Conservation (phyloP, 352 stramenopile species). For the Pythium myriotylum region DNA sequence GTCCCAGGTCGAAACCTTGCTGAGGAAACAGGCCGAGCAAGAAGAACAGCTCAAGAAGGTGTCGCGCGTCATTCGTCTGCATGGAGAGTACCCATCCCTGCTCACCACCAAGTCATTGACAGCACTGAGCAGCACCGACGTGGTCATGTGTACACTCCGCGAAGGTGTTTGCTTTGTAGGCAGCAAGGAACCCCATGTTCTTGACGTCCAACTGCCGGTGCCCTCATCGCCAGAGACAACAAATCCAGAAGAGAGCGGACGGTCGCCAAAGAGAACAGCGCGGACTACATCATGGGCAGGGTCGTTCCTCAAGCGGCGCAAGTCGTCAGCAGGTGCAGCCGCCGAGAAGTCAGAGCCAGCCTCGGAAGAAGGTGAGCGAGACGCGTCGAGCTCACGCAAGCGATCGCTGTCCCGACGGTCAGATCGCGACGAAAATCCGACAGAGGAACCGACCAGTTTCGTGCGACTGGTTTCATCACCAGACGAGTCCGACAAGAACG, state of each 20-base stretch:
- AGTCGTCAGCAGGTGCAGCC: slow-evolving; percentile 14
- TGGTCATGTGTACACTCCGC: slow-evolving; percentile 22
- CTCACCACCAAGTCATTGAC: slow-evolving; percentile 7
- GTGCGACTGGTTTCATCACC: neutral
- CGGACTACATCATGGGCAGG: slow-evolving; percentile 24
- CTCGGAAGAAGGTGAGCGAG: neutral
- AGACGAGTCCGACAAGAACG: neutral
- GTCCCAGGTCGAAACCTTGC: slow-evolving; percentile 12
- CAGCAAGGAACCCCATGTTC: too few species aligned
- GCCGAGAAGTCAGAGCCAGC: neutral
- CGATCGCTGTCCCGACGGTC: slow-evolving; percentile 1
- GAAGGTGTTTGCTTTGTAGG: slow-evolving; percentile 25
- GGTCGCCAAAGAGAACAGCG: slow-evolving; percentile 6
- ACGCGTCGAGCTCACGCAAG: slow-evolving; percentile 1
- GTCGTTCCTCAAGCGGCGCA: slow-evolving; percentile 26
- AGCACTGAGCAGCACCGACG: slow-evolving; percentile 1
- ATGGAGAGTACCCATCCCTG: slow-evolving; percentile 18
- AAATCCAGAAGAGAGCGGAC: neutral
- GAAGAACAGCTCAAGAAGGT: slow-evolving; percentile 19
- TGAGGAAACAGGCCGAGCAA: slow-evolving; percentile 15
- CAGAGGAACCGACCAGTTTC: slow-evolving; percentile 15
- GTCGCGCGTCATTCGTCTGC: slow-evolving; percentile 19
- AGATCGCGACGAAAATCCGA: slow-evolving; percentile 4
- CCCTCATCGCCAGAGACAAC: neutral
- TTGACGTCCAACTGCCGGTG: neutral